Base-by-base conservation (phyloP, 768 basidiomycete genomes). In the Coprinopsis sp. region DNA sequence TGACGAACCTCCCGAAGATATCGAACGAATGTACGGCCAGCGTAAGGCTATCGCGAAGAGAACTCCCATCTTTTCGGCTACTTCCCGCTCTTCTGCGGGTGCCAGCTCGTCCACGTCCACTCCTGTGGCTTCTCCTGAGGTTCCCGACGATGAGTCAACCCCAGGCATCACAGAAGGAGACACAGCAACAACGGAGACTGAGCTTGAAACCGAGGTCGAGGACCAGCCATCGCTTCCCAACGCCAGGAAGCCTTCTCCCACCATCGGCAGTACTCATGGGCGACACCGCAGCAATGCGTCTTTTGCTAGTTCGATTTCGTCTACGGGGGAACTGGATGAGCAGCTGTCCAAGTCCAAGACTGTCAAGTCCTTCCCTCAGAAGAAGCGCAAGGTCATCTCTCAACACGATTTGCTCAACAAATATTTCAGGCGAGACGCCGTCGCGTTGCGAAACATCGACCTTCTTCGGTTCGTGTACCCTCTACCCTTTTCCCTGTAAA, bases 1-100 rank as follows among this genome's bases (percentile, higher is more conserved):
- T 30, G 33, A 10, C 59, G 51, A 41, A 41, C n/a, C 21, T 24
- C 47, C 34, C 40, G n/a, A 48, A 94, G 91, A 96, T 61, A 96
- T 96, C 51, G 90, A 93, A 58, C 78, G 95, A 8, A 84, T 88
- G 56, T 99, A 99, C 54, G 96, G 96, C 11, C 79, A 92, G 57
- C 85, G 84, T 51, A 94, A 95, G 62, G 84, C 84, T 2, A 85
- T 99, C 27, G 91, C 91, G 1, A 81, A 84, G 49, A 85, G 95
- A 6, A 83, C 77, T 8, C 93, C 91, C 0, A 45, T 87, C 5
- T 59, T 68, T 21, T 57, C 67, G 19, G 55, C 49, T 31, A 12
- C 46, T 25, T 54, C 22, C 16, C 37, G 43, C 41, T 40, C 43
- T 21, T 37, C 46, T 38, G 21, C 24, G 31, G 51, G 33, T 37